Conservation (phyloP, 1,284 basidiomycete species). For the Apiotrichum akiyoshidainum region DNA sequence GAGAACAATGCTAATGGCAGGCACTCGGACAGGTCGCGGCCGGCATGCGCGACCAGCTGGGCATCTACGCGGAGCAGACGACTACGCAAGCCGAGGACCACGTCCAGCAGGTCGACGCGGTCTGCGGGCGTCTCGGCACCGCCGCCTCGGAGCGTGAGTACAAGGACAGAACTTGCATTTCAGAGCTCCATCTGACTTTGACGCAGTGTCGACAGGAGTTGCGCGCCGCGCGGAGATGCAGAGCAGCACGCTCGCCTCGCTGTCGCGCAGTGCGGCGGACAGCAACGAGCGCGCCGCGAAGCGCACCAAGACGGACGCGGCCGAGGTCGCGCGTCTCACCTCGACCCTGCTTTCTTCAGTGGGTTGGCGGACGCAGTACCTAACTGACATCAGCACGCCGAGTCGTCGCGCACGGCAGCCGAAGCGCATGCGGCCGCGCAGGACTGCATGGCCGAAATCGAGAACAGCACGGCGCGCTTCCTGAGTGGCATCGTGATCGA, state of each 20-base stretch:
- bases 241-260: background rate
- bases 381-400: conserved; percentile 24
- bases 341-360: conserved; percentile 31
- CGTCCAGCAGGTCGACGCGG: conserved; percentile 25
- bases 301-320: conserved; percentile 6
- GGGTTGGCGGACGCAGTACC: conserved; percentile 4
- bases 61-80: conserved; percentile 29
- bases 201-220: background rate
- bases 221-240: conserved; percentile 2
- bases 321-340: conserved; percentile 20
- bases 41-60: conserved; percentile 25
- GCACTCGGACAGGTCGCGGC: conserved; percentile 29
- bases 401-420: conserved; percentile 22
- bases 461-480: conserved; percentile 38
- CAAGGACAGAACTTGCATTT: too few relatives aligned
- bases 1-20: conserved; percentile 3
- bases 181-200: background rate
- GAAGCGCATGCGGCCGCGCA: conserved; percentile 22
- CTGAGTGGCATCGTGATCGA: conserved; percentile 46
- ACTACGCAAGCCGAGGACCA: conserved; percentile 25
- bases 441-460: conserved; percentile 29
- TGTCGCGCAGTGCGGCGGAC: conserved; percentile 5
- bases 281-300: conserved; percentile 3
- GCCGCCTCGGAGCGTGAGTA: conserved; percentile 29
- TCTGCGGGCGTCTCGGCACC: conserved; percentile 24